phyloP scores from a whole-genome alignment of 2,329 filamentous ascomycete genomes.

The Neonectria faginata region DNA sequence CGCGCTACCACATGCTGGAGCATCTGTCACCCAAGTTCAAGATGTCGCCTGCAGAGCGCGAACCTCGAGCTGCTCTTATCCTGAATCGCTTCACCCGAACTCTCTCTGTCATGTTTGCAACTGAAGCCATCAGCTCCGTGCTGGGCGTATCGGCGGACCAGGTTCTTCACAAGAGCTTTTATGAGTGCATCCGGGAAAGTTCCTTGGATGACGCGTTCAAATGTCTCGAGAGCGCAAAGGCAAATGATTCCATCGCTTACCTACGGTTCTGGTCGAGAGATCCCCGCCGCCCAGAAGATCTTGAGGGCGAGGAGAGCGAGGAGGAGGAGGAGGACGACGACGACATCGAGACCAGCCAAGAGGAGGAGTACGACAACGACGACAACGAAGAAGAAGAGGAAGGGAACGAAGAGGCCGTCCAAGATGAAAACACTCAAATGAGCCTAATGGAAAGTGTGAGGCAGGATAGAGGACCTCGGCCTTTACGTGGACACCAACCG shows the following conservation, averaged over 20 bases:
- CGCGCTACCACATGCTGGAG: conserved; percentile 89
- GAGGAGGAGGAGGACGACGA: conserved; percentile 60
- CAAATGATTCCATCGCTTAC: conserved; percentile 91
- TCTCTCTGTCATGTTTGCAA: conserved; percentile 87
- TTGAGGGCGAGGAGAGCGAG: conserved; percentile 56
- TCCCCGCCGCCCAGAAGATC: conserved; percentile 70
- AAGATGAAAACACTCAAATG: conserved; percentile 17
- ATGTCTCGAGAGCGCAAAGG: conserved; percentile 86
- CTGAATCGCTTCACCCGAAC: conserved; percentile 88
- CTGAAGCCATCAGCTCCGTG: conserved; percentile 79
- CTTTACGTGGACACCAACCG: conserved; percentile 16
- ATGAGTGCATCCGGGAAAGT: conserved; percentile 84
- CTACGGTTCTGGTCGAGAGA: conserved; percentile 87
- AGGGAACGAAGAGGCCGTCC: neutral
- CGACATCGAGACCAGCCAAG: conserved; percentile 47
- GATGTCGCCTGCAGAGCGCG: conserved; percentile 72
- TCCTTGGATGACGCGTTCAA: conserved; percentile 81
- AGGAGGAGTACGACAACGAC: conserved; percentile 15
- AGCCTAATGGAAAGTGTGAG: neutral
- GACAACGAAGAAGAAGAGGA: conserved; percentile 15
- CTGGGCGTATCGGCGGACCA: conserved; percentile 77
- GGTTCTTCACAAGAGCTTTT: conserved; percentile 83
- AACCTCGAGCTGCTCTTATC: conserved; percentile 86
- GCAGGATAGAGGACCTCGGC: conserved; percentile 1
- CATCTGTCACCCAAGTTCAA: conserved; percentile 86